Evolutionary conservation across 1,284 basidiomycete genomes (phyloP).

Genomic region (Leucoagaricus sp.): DNA sequence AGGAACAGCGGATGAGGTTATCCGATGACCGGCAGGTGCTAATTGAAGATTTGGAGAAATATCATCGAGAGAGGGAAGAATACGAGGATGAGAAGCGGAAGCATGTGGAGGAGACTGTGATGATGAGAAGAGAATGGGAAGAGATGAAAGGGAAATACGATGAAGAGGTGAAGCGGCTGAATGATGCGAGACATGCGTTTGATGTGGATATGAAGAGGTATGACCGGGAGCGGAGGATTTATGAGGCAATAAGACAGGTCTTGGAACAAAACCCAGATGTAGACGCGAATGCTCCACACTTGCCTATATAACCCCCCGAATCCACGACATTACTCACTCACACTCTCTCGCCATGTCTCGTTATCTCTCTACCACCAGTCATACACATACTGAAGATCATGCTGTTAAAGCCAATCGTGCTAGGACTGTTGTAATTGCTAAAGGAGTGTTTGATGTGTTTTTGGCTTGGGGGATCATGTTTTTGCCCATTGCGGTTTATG

Average conservation of each 20-base stretch:
- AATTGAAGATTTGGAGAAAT: conserved; percentile 8
- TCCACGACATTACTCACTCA: not conserved
- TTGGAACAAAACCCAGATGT: conserved; percentile 6
- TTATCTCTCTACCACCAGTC: not conserved
- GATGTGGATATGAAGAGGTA: conserved; percentile 10
- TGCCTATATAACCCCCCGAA: not conserved
- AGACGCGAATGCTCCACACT: conserved; percentile 5
- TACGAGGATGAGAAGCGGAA: conserved; percentile 12
- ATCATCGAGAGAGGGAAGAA: conserved; percentile 2
- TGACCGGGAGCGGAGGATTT: conserved; percentile 12
- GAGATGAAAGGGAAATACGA: conserved; percentile 12
- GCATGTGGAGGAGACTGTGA: conserved; percentile 13
- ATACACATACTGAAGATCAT: not conserved
- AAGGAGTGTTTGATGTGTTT: conserved; percentile 22
- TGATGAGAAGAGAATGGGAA: conserved; percentile 10
- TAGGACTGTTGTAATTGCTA: conserved; percentile 18
- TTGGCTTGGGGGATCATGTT: conserved; percentile 21
- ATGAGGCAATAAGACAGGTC: conserved; percentile 11
- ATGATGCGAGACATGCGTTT: conserved; percentile 5
- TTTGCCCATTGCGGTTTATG: conserved; percentile 20
- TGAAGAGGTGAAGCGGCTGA: not conserved
- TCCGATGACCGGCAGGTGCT: conserved; percentile 5
- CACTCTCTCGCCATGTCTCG: not conserved
- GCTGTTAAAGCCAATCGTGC: not conserved
- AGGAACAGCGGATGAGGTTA: conserved; percentile 10